Percentiles rank a stretch among this genome's conserved stretches.
Conservation (phyloP, 768 basidiomycete genomes). For the Tylopilus sp. region DNA sequence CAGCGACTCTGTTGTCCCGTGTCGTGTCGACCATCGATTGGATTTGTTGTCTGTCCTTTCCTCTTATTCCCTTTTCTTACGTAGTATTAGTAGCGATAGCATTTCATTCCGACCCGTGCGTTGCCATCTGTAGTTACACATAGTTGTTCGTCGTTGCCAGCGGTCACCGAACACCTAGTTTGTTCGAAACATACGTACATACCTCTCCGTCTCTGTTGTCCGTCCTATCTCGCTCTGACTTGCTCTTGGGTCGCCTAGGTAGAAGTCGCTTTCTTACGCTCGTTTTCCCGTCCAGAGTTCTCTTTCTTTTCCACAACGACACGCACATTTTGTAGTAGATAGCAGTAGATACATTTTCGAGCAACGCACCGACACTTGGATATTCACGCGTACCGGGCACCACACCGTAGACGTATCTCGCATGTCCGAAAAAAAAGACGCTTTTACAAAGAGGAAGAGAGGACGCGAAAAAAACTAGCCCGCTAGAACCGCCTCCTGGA, state of each 20-base stretch:
- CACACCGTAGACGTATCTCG: too few species aligned
- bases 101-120: conserved; percentile 21
- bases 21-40: conserved; percentile 25
- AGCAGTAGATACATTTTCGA: conserved; percentile 35
- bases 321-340: conserved; percentile 34
- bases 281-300: background rate
- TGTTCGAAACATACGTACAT: conserved; percentile 14
- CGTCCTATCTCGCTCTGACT: background rate
- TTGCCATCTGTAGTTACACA: conserved; percentile 32
- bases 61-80: background rate
- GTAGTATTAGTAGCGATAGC: conserved; percentile 28
- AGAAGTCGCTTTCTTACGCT: background rate
- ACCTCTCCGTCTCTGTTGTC: conserved; percentile 1
- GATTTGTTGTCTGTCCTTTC: conserved; percentile 16
- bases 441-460: background rate
- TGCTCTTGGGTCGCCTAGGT: background rate
- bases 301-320: background rate
- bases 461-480: background rate
- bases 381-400: too few species aligned
- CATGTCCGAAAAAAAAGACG: too few species aligned
- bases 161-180: conserved; percentile 37
- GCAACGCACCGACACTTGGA: conserved; percentile 24
- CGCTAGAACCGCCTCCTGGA: conserved; percentile 28
- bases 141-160: conserved; percentile 28
- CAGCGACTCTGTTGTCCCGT: conserved; percentile 19